A percentile compares a stretch with the other conserved stretches of the same genome.
Conservation (phyloP, 495 filamentous ascomycete genomes). For the Acidiella bohemica region DNA sequence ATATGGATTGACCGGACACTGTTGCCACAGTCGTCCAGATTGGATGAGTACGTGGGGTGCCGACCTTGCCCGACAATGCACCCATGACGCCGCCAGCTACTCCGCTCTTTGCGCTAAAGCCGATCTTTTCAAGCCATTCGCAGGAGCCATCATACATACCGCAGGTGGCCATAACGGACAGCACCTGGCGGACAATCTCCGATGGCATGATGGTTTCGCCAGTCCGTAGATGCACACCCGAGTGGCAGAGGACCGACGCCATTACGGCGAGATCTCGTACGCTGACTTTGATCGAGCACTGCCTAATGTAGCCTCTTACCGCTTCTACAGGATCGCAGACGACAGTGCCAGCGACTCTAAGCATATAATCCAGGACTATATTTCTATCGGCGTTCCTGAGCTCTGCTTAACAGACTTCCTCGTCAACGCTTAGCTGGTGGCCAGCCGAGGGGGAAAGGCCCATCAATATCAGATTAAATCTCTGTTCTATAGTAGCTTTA, state of each 20-base stretch:
- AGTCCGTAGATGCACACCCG: neutral
- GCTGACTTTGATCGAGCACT: neutral
- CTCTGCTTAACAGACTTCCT: neutral
- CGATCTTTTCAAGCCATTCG: neutral
- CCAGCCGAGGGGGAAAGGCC: neutral
- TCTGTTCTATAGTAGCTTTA: neutral
- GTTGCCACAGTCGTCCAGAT: neutral
- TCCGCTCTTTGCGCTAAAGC: conserved; percentile 1
- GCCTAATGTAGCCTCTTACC: conserved; percentile 1
- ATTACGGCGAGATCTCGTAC: neutral
- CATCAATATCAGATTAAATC: neutral
- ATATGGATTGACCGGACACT: neutral
- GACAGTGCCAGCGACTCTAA: neutral
- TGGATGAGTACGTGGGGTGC: neutral
- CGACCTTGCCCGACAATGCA: neutral
- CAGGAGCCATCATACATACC: neutral
- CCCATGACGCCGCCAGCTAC: neutral
- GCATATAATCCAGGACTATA: neutral
- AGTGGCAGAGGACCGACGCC: neutral
- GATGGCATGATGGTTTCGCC: neutral
- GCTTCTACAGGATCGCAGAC: neutral
- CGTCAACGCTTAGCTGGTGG: neutral
- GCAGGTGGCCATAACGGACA: conserved; percentile 1
- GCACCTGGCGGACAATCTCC: neutral
- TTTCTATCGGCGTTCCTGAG: neutral